Conservation (phyloP, 179 eudicot species). For the Sideroxylon spinosum region DNA sequence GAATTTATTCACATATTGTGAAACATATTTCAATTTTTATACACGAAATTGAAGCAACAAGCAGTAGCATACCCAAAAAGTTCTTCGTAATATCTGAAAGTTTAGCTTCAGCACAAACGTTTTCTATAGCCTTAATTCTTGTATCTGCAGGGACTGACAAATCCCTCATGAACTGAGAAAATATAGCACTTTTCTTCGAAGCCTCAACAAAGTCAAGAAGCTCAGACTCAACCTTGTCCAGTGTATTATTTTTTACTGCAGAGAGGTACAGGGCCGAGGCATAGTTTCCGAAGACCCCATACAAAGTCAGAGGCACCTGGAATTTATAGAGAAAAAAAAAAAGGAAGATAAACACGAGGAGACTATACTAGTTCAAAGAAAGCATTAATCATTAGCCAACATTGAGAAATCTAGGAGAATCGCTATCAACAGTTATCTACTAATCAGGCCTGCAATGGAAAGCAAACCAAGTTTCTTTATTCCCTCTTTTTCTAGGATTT, state of each 20-base stretch:
- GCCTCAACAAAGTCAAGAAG: constrained; percentile 64
- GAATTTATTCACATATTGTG: not conserved
- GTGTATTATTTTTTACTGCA: constrained; percentile 57
- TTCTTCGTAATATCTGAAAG: constrained; percentile 71
- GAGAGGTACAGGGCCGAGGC: constrained; percentile 80
- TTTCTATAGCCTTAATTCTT: constrained; percentile 60
- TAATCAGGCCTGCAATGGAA: too few species aligned
- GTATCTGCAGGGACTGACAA: constrained; percentile 48
- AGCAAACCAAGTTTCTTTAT: too few species aligned
- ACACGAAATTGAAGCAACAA: not conserved
- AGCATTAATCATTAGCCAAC: not conserved
- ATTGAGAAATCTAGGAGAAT: too few species aligned
- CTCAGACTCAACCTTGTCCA: constrained; percentile 85
- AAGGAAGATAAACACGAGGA: not conserved
- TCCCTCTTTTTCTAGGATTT: too few species aligned
- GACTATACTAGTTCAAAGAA: not conserved
- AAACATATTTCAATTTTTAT: not conserved
- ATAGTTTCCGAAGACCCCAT: constrained; percentile 83
- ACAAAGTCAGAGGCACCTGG: constrained; percentile 83
- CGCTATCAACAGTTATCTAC: too few species aligned
- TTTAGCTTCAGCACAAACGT: constrained; percentile 60
- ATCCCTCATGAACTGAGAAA: constrained; percentile 80
- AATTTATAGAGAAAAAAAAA: too few species aligned
- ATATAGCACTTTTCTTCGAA: constrained; percentile 47
- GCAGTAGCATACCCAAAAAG: constrained; percentile 60